Evolutionary conservation across 2,329 filamentous ascomycete genomes (phyloP), one percentile per base, ranked within the genome.

Genomic region (Dothistroma pini): DNA sequence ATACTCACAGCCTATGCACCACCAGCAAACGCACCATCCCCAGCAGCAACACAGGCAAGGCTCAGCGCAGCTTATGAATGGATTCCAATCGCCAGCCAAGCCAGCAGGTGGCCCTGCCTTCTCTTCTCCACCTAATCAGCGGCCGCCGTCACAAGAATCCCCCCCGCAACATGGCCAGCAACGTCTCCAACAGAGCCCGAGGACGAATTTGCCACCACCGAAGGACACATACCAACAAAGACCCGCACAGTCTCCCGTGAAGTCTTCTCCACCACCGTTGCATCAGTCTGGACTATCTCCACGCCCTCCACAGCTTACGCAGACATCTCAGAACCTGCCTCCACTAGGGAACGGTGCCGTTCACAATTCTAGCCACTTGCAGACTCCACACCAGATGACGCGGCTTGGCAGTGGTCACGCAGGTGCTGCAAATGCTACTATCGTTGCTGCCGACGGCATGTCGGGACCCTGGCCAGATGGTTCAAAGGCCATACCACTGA

Each of bases 401-500:
- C 65, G 56, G 14, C 64, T 65, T 5, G 55, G 51, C 32, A 59
- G 60, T 25, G 47, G 47, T 14, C 61, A 51, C 32, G 59, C 47
- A 29, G 59, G 54, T n/a, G 56, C 48, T 22, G 51, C 63, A 6
- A 62, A 66, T 38, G 61, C 62, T 4, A 66, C 61, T 32, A 67
- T 60, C 9, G 64, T 74, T 10, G 71, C 67, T 2, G 70, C 70
- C 2, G 71, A 74, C 54, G 71, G 71, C 10, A 74, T 74, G 71
- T 66, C 66, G 19, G 71, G 71, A 8, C 71, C 71, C 1, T 74
- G 71, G 71, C 71, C 71, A 6, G 62, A 66, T 19, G 66, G 67
- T 19, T 69, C 66, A 38, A 64, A 67, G 11, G 65, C 66, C 8
- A 73, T 74, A 49, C 71, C 71, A 22, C 65, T 69, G 52, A 74